Percentiles rank a stretch among this genome's conserved stretches.
Evolutionary conservation across 2,329 filamentous ascomycete genomes (phyloP).

Genomic region (Pezicula carpinea): DNA sequence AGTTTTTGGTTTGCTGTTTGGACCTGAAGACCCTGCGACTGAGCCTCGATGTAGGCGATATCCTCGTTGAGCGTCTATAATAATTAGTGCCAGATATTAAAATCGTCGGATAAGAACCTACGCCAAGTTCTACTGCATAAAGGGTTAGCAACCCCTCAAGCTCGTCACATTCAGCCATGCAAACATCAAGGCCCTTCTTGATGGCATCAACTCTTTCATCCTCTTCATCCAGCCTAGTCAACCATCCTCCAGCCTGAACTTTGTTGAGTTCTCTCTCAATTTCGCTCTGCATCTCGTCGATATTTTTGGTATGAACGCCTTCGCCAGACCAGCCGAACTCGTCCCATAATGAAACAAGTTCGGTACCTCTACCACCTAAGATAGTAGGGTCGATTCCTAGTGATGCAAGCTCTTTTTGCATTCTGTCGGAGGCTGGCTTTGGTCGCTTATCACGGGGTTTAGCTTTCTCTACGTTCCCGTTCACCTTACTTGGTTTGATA

Average conservation of each 20-base stretch:
- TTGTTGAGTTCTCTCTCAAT: conserved; percentile 84
- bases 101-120: conserved; percentile 40
- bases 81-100: conserved; percentile 18
- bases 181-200: conserved; percentile 77
- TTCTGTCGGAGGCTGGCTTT: conserved; percentile 27
- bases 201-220: conserved; percentile 87
- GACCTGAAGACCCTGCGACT: conserved; percentile 93
- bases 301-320: conserved; percentile 67
- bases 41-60: conserved; percentile 94
- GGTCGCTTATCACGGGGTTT: conserved; percentile 25
- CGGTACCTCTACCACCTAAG: conserved; percentile 70
- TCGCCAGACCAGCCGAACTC: conserved; percentile 87
- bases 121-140: conserved; percentile 89
- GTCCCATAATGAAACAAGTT: conserved; percentile 78
- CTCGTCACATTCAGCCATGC: conserved; percentile 94
- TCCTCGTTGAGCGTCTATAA: conserved; percentile 84
- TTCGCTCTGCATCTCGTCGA: conserved; percentile 77
- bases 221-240: conserved; percentile 77
- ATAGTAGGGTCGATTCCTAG: conserved; percentile 74
- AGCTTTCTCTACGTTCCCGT: conserved; percentile 22
- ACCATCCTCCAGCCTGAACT: conserved; percentile 88
- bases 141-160: conserved; percentile 89
- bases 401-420: conserved; percentile 28
- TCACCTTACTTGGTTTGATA: conserved; percentile 30
- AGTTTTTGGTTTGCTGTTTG: conserved; percentile 96